Evolutionary conservation across 257 asterid species (phyloP).

Genomic region (Anisodus tanguticus): DNA sequence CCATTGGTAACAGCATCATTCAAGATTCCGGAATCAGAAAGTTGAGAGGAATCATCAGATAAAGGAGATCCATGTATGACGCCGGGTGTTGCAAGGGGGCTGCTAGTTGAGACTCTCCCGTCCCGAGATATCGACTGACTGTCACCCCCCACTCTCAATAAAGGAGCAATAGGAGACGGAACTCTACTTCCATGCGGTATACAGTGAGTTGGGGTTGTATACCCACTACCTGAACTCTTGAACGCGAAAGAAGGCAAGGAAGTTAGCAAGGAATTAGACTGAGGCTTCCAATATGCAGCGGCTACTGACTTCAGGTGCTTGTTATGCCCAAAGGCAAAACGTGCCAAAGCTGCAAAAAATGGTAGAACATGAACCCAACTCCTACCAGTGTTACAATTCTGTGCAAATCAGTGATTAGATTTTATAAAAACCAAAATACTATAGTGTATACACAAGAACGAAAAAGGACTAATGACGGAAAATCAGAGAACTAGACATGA

Average conservation of each 20-base stretch:
- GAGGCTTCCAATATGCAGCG: constrained; percentile 89
- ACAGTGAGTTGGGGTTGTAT: constrained; percentile 76
- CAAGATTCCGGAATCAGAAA: constrained; percentile 85
- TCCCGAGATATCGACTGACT: constrained; percentile 67
- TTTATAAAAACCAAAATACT: not conserved
- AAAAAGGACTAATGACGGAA: not conserved
- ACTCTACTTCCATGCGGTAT: constrained; percentile 71
- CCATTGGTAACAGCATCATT: constrained; percentile 78
- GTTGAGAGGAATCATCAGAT: constrained; percentile 94
- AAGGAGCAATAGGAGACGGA: constrained; percentile 70
- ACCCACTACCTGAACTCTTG: constrained; percentile 79
- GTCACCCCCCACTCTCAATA: constrained; percentile 67
- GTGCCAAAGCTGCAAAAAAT: constrained; percentile 80
- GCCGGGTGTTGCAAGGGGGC: constrained; percentile 86
- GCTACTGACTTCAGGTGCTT: constrained; percentile 93
- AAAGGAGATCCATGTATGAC: constrained; percentile 96
- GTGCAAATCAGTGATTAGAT: constrained; percentile 5
- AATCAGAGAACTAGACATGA: constrained; percentile 12
- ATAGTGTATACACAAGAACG: not conserved
- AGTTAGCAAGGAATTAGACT: constrained; percentile 71
- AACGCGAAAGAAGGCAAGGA: constrained; percentile 79
- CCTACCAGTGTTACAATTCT: constrained; percentile 5
- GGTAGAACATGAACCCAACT: constrained; percentile 28
- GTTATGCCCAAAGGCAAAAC: constrained; percentile 96
- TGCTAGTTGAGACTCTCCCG: constrained; percentile 83